Conservation (phyloP, 331 rosid genomes). For the Rosa hybrid region DNA sequence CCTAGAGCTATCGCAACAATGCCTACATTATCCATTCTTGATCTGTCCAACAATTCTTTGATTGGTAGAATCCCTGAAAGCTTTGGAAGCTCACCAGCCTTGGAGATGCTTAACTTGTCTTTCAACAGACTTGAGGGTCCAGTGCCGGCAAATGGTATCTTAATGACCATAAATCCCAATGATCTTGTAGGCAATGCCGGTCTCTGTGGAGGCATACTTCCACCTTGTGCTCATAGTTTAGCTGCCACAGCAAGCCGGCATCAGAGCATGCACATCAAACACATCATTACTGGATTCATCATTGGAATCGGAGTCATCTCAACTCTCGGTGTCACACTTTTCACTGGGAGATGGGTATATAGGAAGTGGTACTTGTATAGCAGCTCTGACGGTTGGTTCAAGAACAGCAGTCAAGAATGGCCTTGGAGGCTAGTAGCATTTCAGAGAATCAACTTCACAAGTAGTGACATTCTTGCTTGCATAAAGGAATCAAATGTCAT, state of each 20-base stretch:
- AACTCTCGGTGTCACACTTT: slow-evolving; percentile 40
- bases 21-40: slow-evolving; percentile 81
- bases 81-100: slow-evolving; percentile 72
- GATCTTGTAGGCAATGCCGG: slow-evolving; percentile 71
- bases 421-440: slow-evolving; percentile 91
- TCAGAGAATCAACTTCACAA: slow-evolving; percentile 79
- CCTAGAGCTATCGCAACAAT: slow-evolving; percentile 60
- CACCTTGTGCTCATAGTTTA: slow-evolving; percentile 57
- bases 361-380: slow-evolving; percentile 56
- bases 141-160: slow-evolving; percentile 70
- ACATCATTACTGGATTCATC: slow-evolving; percentile 54
- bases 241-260: slow-evolving; percentile 18
- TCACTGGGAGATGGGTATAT: slow-evolving; percentile 56
- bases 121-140: slow-evolving; percentile 85
- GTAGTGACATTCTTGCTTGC: slow-evolving; percentile 65
- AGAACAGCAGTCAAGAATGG: slow-evolving; percentile 63
- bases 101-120: slow-evolving; percentile 79
- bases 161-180: slow-evolving; percentile 57
- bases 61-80: slow-evolving; percentile 65
- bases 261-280: slow-evolving; percentile 42
- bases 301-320: slow-evolving; percentile 50
- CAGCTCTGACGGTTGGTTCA: slow-evolving; percentile 58
- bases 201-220: slow-evolving; percentile 82
- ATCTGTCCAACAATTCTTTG: slow-evolving; percentile 76
- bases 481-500: slow-evolving; percentile 73